Conservation (phyloP, 2,329 filamentous ascomycete species). For the Fusarium dimerum region DNA sequence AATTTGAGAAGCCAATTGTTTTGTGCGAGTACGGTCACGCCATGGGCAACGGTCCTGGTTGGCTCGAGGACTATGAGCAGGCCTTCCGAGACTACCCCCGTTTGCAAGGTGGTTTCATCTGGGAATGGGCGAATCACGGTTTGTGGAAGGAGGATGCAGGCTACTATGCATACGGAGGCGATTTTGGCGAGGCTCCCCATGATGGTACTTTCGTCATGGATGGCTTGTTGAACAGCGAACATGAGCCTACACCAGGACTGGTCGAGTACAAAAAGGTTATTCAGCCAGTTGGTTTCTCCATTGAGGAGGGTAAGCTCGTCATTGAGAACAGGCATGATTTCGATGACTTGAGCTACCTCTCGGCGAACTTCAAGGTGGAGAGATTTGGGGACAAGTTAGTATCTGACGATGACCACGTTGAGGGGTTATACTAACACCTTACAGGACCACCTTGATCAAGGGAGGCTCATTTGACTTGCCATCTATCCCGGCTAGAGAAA, state of each 20-base stretch:
- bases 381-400: constrained; percentile 43
- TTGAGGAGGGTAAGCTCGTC: constrained; percentile 38
- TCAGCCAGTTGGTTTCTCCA: constrained; percentile 50
- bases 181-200: constrained; percentile 62
- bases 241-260: constrained; percentile 58
- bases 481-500: constrained; percentile 39
- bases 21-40: constrained; percentile 62
- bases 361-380: constrained; percentile 46
- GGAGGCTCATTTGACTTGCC: constrained; percentile 44
- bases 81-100: constrained; percentile 61
- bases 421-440: constrained; percentile 7
- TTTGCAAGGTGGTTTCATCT: constrained; percentile 68
- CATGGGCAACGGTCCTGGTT: constrained; percentile 75
- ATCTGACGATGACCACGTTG: accelerated
- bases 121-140: constrained; percentile 67
- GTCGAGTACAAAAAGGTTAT: constrained; percentile 59
- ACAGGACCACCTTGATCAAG: constrained; percentile 25
- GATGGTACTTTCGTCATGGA: constrained; percentile 65
- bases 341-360: constrained; percentile 43
- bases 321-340: constrained; percentile 55
- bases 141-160: constrained; percentile 54
- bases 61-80: constrained; percentile 67
- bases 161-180: constrained; percentile 62
- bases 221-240: constrained; percentile 54
- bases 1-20: constrained; percentile 58